Base-by-base conservation (phyloP, 148 eudicot species). In the Mesembryanthemum crystallinum region DNA sequence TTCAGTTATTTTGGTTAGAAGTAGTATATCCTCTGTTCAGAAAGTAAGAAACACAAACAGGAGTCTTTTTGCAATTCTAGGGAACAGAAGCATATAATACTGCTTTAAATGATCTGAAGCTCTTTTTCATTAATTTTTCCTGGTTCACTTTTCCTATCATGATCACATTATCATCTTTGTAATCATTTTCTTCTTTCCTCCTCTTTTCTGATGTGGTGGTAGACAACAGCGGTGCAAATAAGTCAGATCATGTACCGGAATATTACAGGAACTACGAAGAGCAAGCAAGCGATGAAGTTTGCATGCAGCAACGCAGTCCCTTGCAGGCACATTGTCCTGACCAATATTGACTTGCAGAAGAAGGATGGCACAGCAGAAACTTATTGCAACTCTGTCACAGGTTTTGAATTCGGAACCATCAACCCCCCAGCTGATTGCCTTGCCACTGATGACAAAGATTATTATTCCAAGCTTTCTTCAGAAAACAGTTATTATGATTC, bases 291-390 rank as follows among this genome's bases (percentile, higher is more conserved):
- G 28, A 92, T 92, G 88, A 89, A 88, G 79, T 95, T 95, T 72
- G 94, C 90, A 3, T 95, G 98, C 85, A 92, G 98, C 51, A 89
- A 95, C 82, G 71, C 84, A 6, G 85, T 86, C 67, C 99, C 99
- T 8, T 95, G 99, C 88, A 79, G 72, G 42, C 74, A 89, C 80
- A 90, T 90, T 24, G 83, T 92, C 68, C 84, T 92, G 54, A 84
- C 92, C 78, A 88, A 88, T 80, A 83, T 90, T 74, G 87, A 89
- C 87, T 80, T 92, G 61, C 80, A 84, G 78, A 80, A 76, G 61
- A 80, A 64, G n/a, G 96, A 91, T 69, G 99, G 94, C 78, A 77
- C 87, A 7, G 90, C 80, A 18, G 90, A 85, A 83, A 82, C 92
- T 12, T 89, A 79, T 75, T 95, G 99, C 86, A 85, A 89, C 73